These are phyloP conservation scores for Plenodomus lindquistii DNA, from an alignment of 2,329 filamentous ascomycete genomes.

Conservation along the genomic window DNA sequence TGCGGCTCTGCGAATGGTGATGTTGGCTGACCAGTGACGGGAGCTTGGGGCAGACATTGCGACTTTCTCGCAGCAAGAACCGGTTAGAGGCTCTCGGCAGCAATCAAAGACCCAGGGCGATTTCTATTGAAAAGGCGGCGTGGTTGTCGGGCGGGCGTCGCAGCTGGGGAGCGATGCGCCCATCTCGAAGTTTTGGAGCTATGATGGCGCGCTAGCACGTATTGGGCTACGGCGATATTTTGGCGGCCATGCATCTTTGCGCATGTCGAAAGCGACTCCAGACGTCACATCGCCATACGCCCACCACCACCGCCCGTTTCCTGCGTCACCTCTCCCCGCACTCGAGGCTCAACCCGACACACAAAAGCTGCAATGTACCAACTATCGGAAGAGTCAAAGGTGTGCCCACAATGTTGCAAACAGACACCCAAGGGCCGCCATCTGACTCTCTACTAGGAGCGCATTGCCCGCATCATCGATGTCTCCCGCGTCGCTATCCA, in stretches of 20 bases:
- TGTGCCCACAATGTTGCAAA: constrained; percentile 44
- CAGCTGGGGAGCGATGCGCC: not conserved
- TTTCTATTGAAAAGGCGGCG: not conserved
- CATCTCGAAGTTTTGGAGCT: constrained; percentile 29
- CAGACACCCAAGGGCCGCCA: not conserved
- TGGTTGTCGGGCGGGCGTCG: constrained; percentile 6
- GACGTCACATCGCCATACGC: constrained; percentile 14
- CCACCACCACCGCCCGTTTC: constrained; percentile 7
- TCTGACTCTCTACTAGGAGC: constrained; percentile 68
- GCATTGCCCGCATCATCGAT: constrained; percentile 96
- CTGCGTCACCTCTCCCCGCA: constrained; percentile 1
- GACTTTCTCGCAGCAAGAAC: not conserved
- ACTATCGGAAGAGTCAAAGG: constrained; percentile 98
- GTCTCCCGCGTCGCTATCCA: constrained; percentile 91
- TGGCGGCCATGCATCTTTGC: constrained; percentile 19
- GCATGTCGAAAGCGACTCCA: constrained; percentile 3
- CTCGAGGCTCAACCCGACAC: not conserved
- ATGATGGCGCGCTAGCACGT: constrained; percentile 10
- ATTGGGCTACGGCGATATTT: constrained; percentile 24
- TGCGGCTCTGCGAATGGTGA: not conserved
- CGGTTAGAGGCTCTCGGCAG: too few relatives aligned
- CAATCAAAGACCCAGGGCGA: too few relatives aligned
- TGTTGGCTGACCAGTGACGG: constrained; percentile 70
- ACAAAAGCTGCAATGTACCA: constrained; percentile 50
- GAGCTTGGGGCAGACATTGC: constrained; percentile 64